These are phyloP conservation scores for Podila minutissima DNA, from an alignment of 192 early-diverging fungal genomes.

Conservation along the genomic window DNA sequence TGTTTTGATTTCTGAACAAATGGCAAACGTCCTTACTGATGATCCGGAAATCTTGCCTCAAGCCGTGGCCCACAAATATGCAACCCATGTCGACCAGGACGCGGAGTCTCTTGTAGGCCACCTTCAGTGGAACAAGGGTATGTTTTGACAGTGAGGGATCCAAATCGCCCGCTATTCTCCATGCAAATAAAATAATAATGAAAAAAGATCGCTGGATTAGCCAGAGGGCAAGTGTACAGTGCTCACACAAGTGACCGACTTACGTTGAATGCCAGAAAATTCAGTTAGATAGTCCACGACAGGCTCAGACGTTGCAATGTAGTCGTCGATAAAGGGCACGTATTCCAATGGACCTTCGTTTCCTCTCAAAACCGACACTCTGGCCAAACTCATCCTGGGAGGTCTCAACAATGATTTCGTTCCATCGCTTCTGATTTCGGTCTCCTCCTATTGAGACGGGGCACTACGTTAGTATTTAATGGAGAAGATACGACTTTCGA, in stretches of 20 bases:
- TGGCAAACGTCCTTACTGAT: slow-evolving; percentile 71
- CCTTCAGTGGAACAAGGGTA: slow-evolving; percentile 90
- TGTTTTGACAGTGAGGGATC: slow-evolving; percentile 74
- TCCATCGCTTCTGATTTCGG: slow-evolving; percentile 93
- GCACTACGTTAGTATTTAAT: background rate
- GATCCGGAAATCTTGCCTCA: slow-evolving; percentile 95
- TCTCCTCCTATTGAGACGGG: slow-evolving; percentile 67
- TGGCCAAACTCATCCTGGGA: slow-evolving; percentile 81
- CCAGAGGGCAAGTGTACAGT: background rate
- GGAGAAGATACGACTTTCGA: background rate
- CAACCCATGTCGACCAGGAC: slow-evolving; percentile 91
- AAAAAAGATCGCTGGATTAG: background rate
- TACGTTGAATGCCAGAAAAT: slow-evolving; percentile 93
- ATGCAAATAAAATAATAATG: background rate
- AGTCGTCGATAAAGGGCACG: slow-evolving; percentile 96
- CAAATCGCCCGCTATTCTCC: slow-evolving; percentile 78
- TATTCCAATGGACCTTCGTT: slow-evolving; percentile 72
- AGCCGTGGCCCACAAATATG: slow-evolving; percentile 93
- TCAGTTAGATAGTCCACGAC: slow-evolving; percentile 93
- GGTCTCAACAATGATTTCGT: slow-evolving; percentile 86
- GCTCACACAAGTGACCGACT: slow-evolving; percentile 2
- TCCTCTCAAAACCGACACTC: slow-evolving; percentile 92
- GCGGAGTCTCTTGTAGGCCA: slow-evolving; percentile 93
- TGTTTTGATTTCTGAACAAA: background rate
- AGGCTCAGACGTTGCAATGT: slow-evolving; percentile 85